Base-by-base conservation (phyloP, 2,329 filamentous ascomycete species). In the Cladosporium sp. region DNA sequence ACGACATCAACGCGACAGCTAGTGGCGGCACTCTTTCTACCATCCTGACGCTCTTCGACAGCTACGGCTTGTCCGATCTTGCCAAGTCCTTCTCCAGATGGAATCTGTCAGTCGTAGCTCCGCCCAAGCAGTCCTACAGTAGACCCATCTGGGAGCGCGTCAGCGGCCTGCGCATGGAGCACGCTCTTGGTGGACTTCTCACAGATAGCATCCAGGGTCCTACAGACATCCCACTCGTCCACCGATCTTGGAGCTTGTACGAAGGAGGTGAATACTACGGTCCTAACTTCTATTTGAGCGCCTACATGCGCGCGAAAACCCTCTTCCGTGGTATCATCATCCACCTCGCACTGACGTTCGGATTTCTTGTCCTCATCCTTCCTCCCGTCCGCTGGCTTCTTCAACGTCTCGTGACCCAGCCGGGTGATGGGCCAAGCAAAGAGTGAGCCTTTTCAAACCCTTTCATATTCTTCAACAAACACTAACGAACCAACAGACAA, bases 1-100 rank as follows among this genome's bases (percentile, higher is more conserved):
- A 84, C 65, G 79, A 82, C 22, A 62, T 84, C 55, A 84, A 83
- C 69, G 75, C 77, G 5, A 75, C 75, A 5, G 72, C 78, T 3
- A 84, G 81, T 55, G 84, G 84, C 28, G 84, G 84, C 37, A 86
- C 78, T 5, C 74, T 92, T 4, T 80, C 83, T 36, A 92, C 90
- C 0, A 76, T 86, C 3, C 72, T 97, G 14, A 81, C 76, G 34
- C 69, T 83, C 8, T 77, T 84, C 61, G 78, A 78, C 60, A 65
- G 75, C 64, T 77, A 80, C 72, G 65, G 69, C 64, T 70, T 80
- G 6, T 69, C 67, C n/a, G 74, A 84, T 34, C 64, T 86, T 4
- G 69, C 71, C 17, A 77, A 77, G 58, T 69, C 76, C 30, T 74
- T 77, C 69, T 73, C 77, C 49, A 82, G 81, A 17, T 85, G 79